These are phyloP conservation scores for Diplodia seriata DNA, from an alignment of 2,329 filamentous ascomycete species.

Conservation along the genomic window DNA sequence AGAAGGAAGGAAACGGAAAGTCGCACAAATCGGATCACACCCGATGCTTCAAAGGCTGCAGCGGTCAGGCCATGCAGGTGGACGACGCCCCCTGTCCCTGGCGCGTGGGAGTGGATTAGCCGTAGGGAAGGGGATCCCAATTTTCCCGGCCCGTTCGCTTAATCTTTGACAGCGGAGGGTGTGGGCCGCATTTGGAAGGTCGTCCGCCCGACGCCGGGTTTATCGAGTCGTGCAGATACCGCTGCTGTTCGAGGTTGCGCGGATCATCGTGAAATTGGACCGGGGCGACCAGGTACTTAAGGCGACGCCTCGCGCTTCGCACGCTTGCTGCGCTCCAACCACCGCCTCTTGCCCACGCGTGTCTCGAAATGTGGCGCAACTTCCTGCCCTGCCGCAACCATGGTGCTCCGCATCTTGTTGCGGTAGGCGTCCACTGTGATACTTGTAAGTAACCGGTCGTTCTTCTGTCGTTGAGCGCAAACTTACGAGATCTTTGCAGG, in stretches of 20 bases:
- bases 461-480: not conserved
- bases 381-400: conserved; percentile 79
- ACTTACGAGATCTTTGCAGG: conserved; percentile 88
- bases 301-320: conserved; percentile 47
- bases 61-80: conserved; percentile 20
- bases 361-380: conserved; percentile 89
- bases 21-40: conserved; percentile 29
- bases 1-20: conserved; percentile 19
- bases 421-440: conserved; percentile 86
- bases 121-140: conserved; percentile 32
- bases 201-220: conserved; percentile 22
- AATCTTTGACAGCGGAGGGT: conserved; percentile 28
- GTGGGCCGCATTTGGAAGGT: conserved; percentile 25
- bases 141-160: conserved; percentile 32
- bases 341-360: conserved; percentile 77
- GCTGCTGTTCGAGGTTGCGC: conserved; percentile 26
- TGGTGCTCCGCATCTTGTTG: conserved; percentile 84
- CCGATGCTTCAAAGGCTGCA: conserved; percentile 22
- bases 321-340: conserved; percentile 56
- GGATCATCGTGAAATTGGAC: conserved; percentile 31
- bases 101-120: conserved; percentile 23
- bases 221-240: conserved; percentile 29
- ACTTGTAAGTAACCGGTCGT: conserved; percentile 37
- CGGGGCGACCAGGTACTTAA: conserved; percentile 33
- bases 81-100: conserved; percentile 20